These are phyloP conservation scores for Picochlorum sp. DNA, from an alignment of 139 green algal genomes.

Conservation along the genomic window DNA sequence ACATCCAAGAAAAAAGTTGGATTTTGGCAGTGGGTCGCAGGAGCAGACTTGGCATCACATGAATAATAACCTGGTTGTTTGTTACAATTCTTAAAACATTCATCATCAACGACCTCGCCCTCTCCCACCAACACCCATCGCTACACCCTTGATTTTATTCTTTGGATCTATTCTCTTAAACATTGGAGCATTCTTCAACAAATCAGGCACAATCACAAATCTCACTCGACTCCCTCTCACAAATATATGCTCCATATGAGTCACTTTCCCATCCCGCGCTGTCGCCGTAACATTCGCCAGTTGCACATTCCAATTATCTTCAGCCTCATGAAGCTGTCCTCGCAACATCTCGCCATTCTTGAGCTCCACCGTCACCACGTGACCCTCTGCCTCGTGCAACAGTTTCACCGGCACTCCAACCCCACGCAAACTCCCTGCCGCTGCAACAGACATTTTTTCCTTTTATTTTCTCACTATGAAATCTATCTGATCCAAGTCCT, in stretches of 20 bases:
- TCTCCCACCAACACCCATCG: conserved; percentile 11
- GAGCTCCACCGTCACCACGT: conserved; percentile 91
- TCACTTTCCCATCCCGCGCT: conserved; percentile 31
- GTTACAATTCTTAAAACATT: too few relatives aligned
- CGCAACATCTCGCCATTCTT: conserved; percentile 94
- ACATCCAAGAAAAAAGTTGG: background rate
- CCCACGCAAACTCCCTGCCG: conserved; percentile 29
- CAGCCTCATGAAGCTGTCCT: conserved; percentile 81
- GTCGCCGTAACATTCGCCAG: conserved; percentile 88
- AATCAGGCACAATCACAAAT: conserved; percentile 95
- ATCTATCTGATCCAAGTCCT: too few relatives aligned
- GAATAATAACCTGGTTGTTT: background rate
- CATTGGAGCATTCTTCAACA: conserved; percentile 99
- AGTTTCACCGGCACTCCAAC: conserved; percentile 89
- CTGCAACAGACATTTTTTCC: conserved; percentile 6
- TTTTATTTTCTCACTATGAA: background rate
- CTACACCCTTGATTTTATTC: conserved; percentile 47
- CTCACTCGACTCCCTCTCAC: conserved; percentile 71
- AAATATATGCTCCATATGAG: conserved; percentile 83
- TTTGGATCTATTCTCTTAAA: conserved; percentile 98
- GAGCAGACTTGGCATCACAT: background rate
- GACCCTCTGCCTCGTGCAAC: conserved; percentile 94
- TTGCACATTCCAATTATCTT: conserved; percentile 99
- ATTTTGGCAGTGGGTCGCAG: conserved; percentile 8
- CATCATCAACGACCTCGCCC: too few relatives aligned